A percentile compares a stretch with the other conserved stretches of the same genome.
phyloP scores from a whole-genome alignment of 371 early-diverging fungal genomes.

The Mortierella sp. region DNA sequence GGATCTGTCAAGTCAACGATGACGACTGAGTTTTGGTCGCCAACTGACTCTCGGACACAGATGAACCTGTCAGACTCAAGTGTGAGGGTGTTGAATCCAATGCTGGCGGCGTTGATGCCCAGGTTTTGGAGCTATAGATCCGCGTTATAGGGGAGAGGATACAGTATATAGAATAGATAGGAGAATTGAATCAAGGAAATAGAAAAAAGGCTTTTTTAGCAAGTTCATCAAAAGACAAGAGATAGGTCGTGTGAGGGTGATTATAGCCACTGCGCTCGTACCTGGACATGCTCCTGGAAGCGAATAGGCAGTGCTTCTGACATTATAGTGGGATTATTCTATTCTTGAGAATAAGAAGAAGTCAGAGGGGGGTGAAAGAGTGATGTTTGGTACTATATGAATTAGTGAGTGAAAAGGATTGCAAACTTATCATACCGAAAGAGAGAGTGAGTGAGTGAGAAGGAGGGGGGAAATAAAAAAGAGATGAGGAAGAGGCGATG shows the following conservation, averaged over 20 bases:
- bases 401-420: not conserved
- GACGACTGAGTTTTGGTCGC: conserved; percentile 90
- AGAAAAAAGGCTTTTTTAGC: not conserved
- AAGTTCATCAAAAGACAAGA: not conserved
- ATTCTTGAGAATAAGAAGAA: not conserved
- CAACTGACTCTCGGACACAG: conserved; percentile 94
- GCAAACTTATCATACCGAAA: conserved; percentile 7
- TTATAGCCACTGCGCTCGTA: conserved; percentile 53
- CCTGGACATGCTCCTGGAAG: conserved; percentile 97
- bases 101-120: conserved; percentile 92
- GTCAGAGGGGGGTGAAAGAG: not conserved
- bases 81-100: conserved; percentile 97
- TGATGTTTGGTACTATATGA: not conserved
- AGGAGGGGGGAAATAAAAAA: not conserved
- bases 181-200: not conserved
- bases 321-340: conserved; percentile 59
- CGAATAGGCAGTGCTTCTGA: conserved; percentile 82
- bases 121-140: conserved; percentile 83
- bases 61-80: conserved; percentile 98
- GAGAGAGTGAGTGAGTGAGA: not conserved
- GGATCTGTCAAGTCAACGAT: conserved; percentile 93
- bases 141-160: not conserved
- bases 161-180: not conserved
- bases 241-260: conserved; percentile 1
- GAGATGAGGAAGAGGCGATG: conserved; percentile 9